Base-by-base conservation (phyloP, 1,284 basidiomycete genomes). In the Mycosarcoma mackinlayi region DNA sequence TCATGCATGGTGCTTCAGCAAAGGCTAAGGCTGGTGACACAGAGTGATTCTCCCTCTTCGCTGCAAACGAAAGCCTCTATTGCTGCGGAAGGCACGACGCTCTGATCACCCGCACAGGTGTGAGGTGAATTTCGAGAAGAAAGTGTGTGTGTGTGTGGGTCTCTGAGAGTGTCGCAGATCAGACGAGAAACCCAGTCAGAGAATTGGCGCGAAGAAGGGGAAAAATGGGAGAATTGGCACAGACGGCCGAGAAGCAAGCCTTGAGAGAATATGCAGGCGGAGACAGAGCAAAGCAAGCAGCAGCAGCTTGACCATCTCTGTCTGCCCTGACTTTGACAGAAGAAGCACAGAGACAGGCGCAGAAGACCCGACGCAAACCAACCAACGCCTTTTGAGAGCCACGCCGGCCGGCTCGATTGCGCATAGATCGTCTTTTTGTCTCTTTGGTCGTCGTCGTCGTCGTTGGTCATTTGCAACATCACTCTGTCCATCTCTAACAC, bases 341-440 rank as follows among this genome's bases (percentile, higher is more conserved):
- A 63, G 61, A 57, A 64, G 61, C 54, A 21, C 55, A 58, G 27
- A 45, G 30, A 37, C 44, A 41, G 11, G 16, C 21, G 23, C 47
- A 28, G 40, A 37, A 37, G 19, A 35, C n/a, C n/a, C n/a, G n/a
- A 19, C 33, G 11, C 11, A 16, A 35, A n/a, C 13, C n/a, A n/a
- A n/a, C n/a, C n/a, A n/a, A n/a, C n/a, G n/a, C 25, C 28, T 41
- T 13, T 13, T 41, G 24, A 27, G 13, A 18, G 39, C 48, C 37
- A 44, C 31, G 55, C 34, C 40, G 31, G 21, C 16, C 27, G 18
- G 8, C 19, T 34, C 6, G 44, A 45, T 19, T 19, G 21, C 30
- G 48, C 48, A 21, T 21, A 51, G 39, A 13, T 40, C 39, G 4
- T 35, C 41, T 30, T 21, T 9, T 38, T 9, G 45, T 38, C 38